Evolutionary conservation across 2,329 filamentous ascomycete genomes (phyloP), one percentile per base, ranked within the genome.

Genomic region (Fusarium coffeatum): DNA sequence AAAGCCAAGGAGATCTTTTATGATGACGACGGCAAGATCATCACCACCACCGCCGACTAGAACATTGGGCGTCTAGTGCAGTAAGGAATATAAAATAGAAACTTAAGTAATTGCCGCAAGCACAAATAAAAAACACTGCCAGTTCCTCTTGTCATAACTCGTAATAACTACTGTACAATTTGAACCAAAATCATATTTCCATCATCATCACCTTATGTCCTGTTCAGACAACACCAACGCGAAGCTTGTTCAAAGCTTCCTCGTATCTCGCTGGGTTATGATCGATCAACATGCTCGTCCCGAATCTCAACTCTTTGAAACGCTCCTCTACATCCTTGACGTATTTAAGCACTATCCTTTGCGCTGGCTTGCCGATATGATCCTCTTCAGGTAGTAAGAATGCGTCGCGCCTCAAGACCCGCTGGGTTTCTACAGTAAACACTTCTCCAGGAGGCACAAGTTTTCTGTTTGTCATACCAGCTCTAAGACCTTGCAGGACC

Each of bases 1-100:
- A 93, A 93, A 85, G 88, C 91, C 63, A 86, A 87, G 80, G 92
- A 94, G 84, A 89, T 94, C 64, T 88, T 90, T 42, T 93, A 93
- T 77, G 88, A 92, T 76, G 82, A 81, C 11, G 83, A 89, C 40
- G 92, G 90, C 0, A 87, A 84, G 74, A 92, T 93, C 64, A 78
- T 82, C 28, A 80, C 81, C 10, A 77, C 74, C 15, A 77, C 68
- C 20, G 67, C 77, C 2, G 75, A 78, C 37, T 79, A 51, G 50
- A 20, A 18, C 8, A 50, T 15, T 8, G 6, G 16, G 15, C 7
- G 27, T 42, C 10, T 11, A 20, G 6, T 18, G 16, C 8, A 18
- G 15, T 7, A 16, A 20, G 9, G 9, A 54, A 64, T 3, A 32
- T 22, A 32, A 53, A 20, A 40, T 32, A 59, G 20, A 40, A 51